Evolutionary conservation across 306 rosid genomes (phyloP).

Genomic region (Spatholobus suberectus): DNA sequence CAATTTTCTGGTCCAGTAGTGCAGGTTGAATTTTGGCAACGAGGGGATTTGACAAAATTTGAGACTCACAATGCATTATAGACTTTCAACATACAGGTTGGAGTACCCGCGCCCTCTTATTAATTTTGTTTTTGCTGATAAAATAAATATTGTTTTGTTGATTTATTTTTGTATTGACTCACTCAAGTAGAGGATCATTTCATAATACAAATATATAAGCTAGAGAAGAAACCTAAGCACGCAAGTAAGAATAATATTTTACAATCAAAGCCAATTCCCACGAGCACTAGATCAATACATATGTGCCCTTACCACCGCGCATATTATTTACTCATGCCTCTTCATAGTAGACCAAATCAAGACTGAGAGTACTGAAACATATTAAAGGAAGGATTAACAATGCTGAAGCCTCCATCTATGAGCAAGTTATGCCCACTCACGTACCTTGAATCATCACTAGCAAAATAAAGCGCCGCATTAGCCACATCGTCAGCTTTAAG

Average conservation of each 20-base stretch:
- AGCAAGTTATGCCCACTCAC: constrained; percentile 85
- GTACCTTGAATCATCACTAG: constrained; percentile 71
- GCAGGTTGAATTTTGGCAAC: neutral
- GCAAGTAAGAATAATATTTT: neutral
- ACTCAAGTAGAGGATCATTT: neutral
- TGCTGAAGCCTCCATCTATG: constrained; percentile 75
- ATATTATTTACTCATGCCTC: neutral
- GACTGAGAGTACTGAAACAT: constrained; percentile 58
- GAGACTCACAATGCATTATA: no score
- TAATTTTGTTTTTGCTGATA: no score
- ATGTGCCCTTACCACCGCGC: neutral
- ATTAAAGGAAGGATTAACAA: constrained; percentile 59
- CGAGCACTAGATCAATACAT: neutral
- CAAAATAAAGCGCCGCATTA: constrained; percentile 79
- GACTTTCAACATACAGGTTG: no score
- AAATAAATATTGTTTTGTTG: neutral
- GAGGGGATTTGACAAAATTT: neutral
- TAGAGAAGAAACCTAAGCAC: neutral
- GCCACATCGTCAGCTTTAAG: constrained; percentile 79
- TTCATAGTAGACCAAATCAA: constrained; percentile 8
- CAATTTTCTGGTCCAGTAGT: neutral
- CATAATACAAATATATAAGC: neutral
- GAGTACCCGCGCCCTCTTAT: no score
- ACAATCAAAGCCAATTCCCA: neutral
- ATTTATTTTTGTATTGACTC: neutral